Evolutionary conservation across 2,329 filamentous ascomycete genomes (phyloP), one percentile per base, ranked within the genome.

Genomic region (Pseudocercospora fijiensis): DNA sequence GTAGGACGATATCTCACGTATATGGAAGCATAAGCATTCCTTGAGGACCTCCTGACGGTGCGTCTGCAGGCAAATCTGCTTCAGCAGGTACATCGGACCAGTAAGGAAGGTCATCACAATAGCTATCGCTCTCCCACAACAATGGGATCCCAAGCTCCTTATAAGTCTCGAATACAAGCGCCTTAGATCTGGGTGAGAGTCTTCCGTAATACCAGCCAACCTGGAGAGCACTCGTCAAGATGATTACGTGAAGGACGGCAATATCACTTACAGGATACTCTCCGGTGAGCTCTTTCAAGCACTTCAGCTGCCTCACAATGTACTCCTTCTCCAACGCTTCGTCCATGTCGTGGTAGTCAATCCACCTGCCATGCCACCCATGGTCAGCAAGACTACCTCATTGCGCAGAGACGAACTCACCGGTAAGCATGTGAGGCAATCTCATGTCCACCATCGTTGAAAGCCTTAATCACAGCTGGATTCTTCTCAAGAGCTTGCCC

Each of bases 11-110:
- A 3, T 41, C 63, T 58, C 83, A 84, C 51, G 75, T 78, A 71
- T 85, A 85, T 4, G 82, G 83, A 16, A 85, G 72, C 79, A 84
- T 84, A 4, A 85, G 72, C 66, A 81, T 78, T n/a, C 83, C 82
- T 65, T 83, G 78, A 1, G 78, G 75, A n/a, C 74, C 71, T 0
- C 70, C 65, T 10, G 68, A 71, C 7, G 76, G 73, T 3, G 76
- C 73, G 70, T 85, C 83, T 16, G 77, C 74, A 0, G 82, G 81
- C 0, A 85, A 5, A 24, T 53, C 49, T 53, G 49, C 24, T 24
- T 24, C 24, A 26, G 20, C 18, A 53, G 49, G 20, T 30, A 53
- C 74, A 66, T 85, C 83, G 4, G 79, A 76, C 83, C 82, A 85
- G 71, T 84, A 84, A 0, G 83, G 83, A 3, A 85, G 72, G 57